Conservation (phyloP, 106 monocot species). For the Dioscorea dumetorum region DNA sequence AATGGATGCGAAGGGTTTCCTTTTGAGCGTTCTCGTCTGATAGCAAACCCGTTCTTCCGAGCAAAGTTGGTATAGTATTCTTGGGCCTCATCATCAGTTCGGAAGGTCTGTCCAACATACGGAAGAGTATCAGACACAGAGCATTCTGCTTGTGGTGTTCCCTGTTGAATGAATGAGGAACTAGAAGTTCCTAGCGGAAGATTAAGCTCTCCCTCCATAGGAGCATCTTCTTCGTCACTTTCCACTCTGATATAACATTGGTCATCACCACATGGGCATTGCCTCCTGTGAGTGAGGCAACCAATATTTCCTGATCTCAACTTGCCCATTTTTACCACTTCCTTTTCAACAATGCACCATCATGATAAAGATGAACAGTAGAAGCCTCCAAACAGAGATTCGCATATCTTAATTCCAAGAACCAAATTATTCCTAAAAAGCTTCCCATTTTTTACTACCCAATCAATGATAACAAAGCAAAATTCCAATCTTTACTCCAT, state of each 20-base stretch:
- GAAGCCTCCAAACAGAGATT: no score
- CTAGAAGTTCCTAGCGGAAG: slow-evolving; percentile 16
- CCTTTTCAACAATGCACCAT: not conserved
- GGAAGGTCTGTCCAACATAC: slow-evolving; percentile 60
- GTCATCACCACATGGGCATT: slow-evolving; percentile 61
- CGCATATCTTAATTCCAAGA: not conserved
- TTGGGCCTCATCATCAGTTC: slow-evolving; percentile 71
- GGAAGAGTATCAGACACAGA: slow-evolving; percentile 18
- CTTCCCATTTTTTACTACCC: not conserved
- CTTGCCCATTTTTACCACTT: slow-evolving; percentile 33
- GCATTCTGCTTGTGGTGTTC: slow-evolving; percentile 11
- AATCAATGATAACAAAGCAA: not conserved
- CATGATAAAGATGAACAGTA: not conserved
- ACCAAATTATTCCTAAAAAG: not conserved
- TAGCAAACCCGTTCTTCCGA: slow-evolving; percentile 63
- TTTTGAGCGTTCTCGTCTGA: slow-evolving; percentile 67
- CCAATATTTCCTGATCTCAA: slow-evolving; percentile 49
- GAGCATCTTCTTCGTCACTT: slow-evolving; percentile 37
- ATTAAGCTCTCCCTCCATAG: slow-evolving; percentile 21
- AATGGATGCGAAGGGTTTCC: slow-evolving; percentile 62
- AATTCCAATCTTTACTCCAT: not conserved
- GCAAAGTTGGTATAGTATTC: slow-evolving; percentile 73
- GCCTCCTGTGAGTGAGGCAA: slow-evolving; percentile 51
- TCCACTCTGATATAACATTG: slow-evolving; percentile 48
- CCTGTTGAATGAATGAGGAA: no score